Evolutionary conservation across 495 filamentous ascomycete species (phyloP).

Genomic region (Aspergillus ostianus): DNA sequence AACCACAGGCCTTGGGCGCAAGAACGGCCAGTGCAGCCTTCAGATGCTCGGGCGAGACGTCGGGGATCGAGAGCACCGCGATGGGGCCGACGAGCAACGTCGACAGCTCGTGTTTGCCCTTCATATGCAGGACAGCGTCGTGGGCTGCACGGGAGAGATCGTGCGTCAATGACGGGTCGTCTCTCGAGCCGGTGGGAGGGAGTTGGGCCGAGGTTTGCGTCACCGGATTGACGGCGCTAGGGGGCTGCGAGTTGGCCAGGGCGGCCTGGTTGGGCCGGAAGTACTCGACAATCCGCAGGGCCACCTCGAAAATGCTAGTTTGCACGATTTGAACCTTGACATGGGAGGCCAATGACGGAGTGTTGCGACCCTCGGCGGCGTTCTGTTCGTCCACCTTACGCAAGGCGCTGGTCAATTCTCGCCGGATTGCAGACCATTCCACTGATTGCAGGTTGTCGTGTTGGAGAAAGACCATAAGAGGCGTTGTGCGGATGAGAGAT

Average conservation of each 20-base stretch:
- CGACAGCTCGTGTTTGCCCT: slow-evolving; percentile 62
- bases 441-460: slow-evolving; percentile 89
- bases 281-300: slow-evolving; percentile 81
- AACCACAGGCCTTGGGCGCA: slow-evolving; percentile 63
- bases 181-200: slow-evolving; percentile 30
- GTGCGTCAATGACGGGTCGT: slow-evolving; percentile 62
- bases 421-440: slow-evolving; percentile 84
- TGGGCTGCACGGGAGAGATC: slow-evolving; percentile 72
- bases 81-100: slow-evolving; percentile 79
- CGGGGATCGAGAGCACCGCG: slow-evolving; percentile 75
- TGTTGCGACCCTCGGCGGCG: slow-evolving; percentile 42
- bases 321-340: slow-evolving; percentile 80
- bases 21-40: slow-evolving; percentile 75
- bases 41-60: slow-evolving; percentile 77
- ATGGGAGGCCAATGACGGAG: slow-evolving; percentile 46
- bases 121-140: slow-evolving; percentile 51
- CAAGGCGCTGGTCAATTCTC: slow-evolving; percentile 73
- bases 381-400: slow-evolving; percentile 61
- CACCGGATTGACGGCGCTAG: slow-evolving; percentile 42
- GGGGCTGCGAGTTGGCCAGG: slow-evolving; percentile 22
- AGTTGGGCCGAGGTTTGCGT: slow-evolving; percentile 44
- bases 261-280: slow-evolving; percentile 59
- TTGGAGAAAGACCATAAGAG: slow-evolving; percentile 89
- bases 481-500: slow-evolving; percentile 83
- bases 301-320: slow-evolving; percentile 83